Evolutionary conservation across 73 alveolate species (phyloP).

Genomic region (Symbiodinium natans): DNA sequence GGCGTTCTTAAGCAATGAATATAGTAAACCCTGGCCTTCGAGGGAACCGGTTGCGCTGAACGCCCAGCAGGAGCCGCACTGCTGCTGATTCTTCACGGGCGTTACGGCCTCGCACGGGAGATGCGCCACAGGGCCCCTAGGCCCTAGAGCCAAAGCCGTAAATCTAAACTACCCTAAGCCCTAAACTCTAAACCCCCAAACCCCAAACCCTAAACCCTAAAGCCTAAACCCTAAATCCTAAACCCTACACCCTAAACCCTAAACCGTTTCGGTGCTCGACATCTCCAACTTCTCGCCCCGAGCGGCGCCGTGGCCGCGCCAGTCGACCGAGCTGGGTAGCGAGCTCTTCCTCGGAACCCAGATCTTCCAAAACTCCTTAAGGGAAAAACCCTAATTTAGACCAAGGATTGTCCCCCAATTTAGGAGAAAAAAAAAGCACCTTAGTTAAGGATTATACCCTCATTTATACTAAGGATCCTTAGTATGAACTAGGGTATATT

Average conservation of each 20-base stretch:
- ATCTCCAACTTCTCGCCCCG: background rate
- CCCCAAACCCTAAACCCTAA: background rate
- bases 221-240: background rate
- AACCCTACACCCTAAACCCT: background rate
- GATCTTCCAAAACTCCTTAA: too few species aligned
- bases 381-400: too few species aligned
- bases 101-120: constrained; percentile 34
- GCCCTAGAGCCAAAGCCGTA: background rate
- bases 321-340: background rate
- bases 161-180: too few species aligned
- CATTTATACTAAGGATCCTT: too few species aligned
- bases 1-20: too few species aligned
- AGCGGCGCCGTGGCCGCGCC: background rate
- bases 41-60: background rate
- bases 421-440: too few species aligned
- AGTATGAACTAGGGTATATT: too few species aligned
- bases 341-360: background rate
- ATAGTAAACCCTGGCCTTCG: background rate
- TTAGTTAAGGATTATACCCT: too few species aligned
- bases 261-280: background rate
- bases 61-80: constrained; percentile 24
- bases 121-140: background rate
- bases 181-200: background rate
- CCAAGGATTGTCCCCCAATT: too few species aligned
- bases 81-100: constrained; percentile 61